A percentile compares a stretch with the other conserved stretches of the same genome.
phyloP scores from a whole-genome alignment of 202 grass and related monocot species.

The Panicum virgatum region DNA sequence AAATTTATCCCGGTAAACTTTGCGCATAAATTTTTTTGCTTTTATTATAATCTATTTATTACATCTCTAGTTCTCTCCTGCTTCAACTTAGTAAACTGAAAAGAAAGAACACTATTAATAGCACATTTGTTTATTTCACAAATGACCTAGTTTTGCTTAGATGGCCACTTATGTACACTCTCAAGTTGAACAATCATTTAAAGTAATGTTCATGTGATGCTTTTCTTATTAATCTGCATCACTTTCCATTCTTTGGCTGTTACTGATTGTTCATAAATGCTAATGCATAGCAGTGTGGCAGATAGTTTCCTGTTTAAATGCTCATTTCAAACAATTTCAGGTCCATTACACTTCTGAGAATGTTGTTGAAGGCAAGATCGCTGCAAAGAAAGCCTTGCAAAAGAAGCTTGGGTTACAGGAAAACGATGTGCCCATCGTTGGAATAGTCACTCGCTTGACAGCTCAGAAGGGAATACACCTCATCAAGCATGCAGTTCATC shows the following conservation, averaged over 20 bases:
- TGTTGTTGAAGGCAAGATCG: constrained; percentile 77
- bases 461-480: constrained; percentile 95
- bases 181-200: background rate
- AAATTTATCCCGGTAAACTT: constrained; percentile 70
- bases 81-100: constrained; percentile 1
- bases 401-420: constrained; percentile 74
- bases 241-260: background rate
- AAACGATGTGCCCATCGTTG: constrained; percentile 72
- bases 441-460: constrained; percentile 78
- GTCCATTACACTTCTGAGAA: constrained; percentile 75
- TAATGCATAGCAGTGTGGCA: background rate
- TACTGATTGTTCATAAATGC: background rate
- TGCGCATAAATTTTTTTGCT: background rate
- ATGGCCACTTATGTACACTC: background rate
- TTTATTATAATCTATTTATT: background rate
- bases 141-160: background rate
- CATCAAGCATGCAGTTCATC: constrained; percentile 75
- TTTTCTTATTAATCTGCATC: constrained; percentile 12
- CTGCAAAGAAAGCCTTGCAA: constrained; percentile 83
- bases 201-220: background rate
- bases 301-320: background rate
- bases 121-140: background rate
- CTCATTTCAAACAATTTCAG: constrained; percentile 44
- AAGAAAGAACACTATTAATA: background rate
- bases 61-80: background rate